phyloP scores from a whole-genome alignment of 2,329 filamentous ascomycete genomes.

The Furcasterigmium furcatum region DNA sequence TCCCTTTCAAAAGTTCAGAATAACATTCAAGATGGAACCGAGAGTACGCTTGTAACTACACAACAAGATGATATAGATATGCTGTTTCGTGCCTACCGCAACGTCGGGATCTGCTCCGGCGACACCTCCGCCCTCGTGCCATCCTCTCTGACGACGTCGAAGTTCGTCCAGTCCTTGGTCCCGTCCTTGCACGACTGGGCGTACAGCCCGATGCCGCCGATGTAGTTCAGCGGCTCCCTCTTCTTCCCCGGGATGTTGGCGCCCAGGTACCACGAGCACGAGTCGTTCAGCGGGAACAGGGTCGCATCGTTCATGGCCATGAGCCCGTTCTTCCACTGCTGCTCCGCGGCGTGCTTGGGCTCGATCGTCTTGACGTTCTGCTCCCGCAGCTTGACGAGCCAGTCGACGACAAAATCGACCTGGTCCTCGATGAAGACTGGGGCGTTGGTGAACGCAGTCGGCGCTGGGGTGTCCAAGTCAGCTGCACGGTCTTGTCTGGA shows the following conservation, averaged over 20 bases:
- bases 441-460: conserved; percentile 11
- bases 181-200: conserved; percentile 9
- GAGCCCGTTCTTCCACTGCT: conserved; percentile 11
- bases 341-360: conserved; percentile 6
- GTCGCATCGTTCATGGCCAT: conserved; percentile 11
- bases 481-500: too few relatives aligned
- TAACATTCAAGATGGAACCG: too few relatives aligned
- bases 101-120: too few relatives aligned
- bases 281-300: conserved; percentile 12
- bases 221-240: conserved; percentile 14
- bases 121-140: background rate
- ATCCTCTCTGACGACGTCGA: background rate
- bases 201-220: conserved; percentile 10
- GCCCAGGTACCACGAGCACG: conserved; percentile 15
- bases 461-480: conserved; percentile 3
- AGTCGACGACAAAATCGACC: background rate
- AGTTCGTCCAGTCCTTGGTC: conserved; percentile 3
- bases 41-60: too few relatives aligned
- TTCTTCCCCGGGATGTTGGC: conserved; percentile 18
- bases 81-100: too few relatives aligned
- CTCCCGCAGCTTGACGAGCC: conserved; percentile 6
- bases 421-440: conserved; percentile 13
- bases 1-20: too few relatives aligned
- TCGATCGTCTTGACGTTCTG: conserved; percentile 11
- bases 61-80: too few relatives aligned